A percentile compares a stretch with the other conserved stretches of the same genome.
Conservation (phyloP, 1,139 yeast genomes). For the Saccharomycopsis phalli region DNA sequence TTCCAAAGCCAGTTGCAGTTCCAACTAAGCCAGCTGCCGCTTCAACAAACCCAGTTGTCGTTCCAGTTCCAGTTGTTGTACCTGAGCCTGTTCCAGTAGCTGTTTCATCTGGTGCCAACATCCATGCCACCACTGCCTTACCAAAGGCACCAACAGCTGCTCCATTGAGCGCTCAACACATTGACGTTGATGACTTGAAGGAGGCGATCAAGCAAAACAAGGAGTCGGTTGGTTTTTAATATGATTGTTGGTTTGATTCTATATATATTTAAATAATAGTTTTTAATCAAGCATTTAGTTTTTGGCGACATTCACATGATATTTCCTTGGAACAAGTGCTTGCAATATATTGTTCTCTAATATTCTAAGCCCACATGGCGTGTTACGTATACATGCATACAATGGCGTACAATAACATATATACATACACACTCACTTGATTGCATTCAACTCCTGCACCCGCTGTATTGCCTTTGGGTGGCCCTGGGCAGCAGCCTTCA, state of each 20-base stretch:
- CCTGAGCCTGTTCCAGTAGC: conserved; percentile 24
- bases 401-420: no score
- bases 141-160: conserved; percentile 16
- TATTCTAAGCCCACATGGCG: no score
- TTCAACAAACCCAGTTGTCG: conserved; percentile 21
- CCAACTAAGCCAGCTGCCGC: conserved; percentile 24
- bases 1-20: conserved; percentile 25
- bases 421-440: no score
- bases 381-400: no score
- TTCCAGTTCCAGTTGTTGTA: conserved; percentile 18
- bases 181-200: conserved; percentile 17
- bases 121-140: conserved; percentile 18
- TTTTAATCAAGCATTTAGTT: no score
- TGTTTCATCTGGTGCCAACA: conserved; percentile 13
- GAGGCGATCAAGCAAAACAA: conserved; percentile 15
- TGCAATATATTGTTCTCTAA: no score
- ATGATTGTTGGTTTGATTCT: background rate
- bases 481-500: conserved; percentile 51
- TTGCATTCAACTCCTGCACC: conserved; percentile 28
- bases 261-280: no score
- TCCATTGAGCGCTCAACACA: conserved; percentile 5
- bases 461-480: conserved; percentile 44
- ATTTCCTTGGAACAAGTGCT: no score
- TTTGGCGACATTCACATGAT: no score
- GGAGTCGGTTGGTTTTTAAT: background rate